These are phyloP conservation scores for Leccinum variabile DNA, from an alignment of 1,284 basidiomycete genomes.

Conservation along the genomic window DNA sequence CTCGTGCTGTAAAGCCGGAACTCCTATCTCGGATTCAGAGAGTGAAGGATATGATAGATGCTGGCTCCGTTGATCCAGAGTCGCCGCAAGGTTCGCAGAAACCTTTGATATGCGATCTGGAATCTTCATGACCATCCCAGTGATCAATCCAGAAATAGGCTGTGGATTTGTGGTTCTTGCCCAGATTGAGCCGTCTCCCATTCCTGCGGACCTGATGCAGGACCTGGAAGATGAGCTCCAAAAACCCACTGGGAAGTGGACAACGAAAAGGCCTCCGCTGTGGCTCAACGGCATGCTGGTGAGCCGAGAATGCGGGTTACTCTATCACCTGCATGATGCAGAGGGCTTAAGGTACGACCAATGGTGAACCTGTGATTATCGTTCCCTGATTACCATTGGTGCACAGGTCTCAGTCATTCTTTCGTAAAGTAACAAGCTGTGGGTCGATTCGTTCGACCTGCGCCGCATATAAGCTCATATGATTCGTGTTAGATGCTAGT, in stretches of 20 bases:
- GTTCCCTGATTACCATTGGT: conserved; percentile 5
- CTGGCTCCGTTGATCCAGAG: conserved; percentile 58
- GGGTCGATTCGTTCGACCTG: conserved; percentile 28
- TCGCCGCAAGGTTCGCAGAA: conserved; percentile 20
- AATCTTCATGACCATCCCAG: conserved; percentile 13
- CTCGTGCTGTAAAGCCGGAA: conserved; percentile 64
- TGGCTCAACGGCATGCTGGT: conserved; percentile 63
- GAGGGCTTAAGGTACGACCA: conserved; percentile 61
- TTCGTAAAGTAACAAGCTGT: conserved; percentile 83
- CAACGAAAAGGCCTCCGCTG: conserved; percentile 53
- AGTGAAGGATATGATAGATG: conserved; percentile 60
- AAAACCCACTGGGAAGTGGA: conserved; percentile 68
- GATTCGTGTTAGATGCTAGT: conserved; percentile 61
- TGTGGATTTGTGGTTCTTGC: conserved; percentile 68
- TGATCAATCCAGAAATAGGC: conserved; percentile 20
- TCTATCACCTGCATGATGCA: conserved; percentile 64
- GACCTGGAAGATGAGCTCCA: conserved; percentile 72
- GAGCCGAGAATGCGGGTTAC: conserved; percentile 80
- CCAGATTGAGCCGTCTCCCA: conserved; percentile 53
- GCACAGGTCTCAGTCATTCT: conserved; percentile 61
- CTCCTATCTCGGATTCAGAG: conserved; percentile 59
- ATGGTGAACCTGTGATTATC: neutral
- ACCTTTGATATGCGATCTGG: neutral
- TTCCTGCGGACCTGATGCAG: conserved; percentile 55
- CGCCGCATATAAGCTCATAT: conserved; percentile 3